Evolutionary conservation across 139 green algal species (phyloP).

Genomic region (Coelastrella sp.): DNA sequence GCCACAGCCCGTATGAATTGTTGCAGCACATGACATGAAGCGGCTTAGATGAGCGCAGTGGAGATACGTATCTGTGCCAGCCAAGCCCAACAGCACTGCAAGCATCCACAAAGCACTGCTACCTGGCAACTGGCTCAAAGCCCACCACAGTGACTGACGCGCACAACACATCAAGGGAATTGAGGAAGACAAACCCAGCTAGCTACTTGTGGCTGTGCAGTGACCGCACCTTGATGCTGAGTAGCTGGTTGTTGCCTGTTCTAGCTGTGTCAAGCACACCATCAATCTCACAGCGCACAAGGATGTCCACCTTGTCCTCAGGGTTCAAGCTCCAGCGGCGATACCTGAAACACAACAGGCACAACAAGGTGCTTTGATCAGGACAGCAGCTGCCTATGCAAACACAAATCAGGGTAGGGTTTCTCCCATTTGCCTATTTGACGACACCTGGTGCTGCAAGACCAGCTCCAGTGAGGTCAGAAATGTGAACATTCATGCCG

Average conservation of each 20-base stretch:
- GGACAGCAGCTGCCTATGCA: neutral
- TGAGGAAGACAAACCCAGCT: neutral
- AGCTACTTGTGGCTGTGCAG: neutral
- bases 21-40: no score
- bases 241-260: slow-evolving; percentile 72
- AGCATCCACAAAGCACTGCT: no score
- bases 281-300: slow-evolving; percentile 94
- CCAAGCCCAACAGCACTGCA: no score
- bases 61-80: no score
- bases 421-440: neutral
- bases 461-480: neutral
- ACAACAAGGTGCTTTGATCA: neutral
- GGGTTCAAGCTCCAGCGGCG: slow-evolving; percentile 41
- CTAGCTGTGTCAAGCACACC: slow-evolving; percentile 65
- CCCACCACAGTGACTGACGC: no score
- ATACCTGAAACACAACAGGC: slow-evolving; percentile 17
- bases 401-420: no score
- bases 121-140: no score
- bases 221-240: slow-evolving; percentile 78
- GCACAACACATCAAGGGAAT: no score
- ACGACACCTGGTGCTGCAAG: neutral
- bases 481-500: neutral
- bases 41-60: no score
- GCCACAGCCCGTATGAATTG: neutral
- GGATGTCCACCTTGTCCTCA: slow-evolving; percentile 33